Evolutionary conservation across 768 basidiomycete species (phyloP).

Genomic region (Psilocybe cubensis): DNA sequence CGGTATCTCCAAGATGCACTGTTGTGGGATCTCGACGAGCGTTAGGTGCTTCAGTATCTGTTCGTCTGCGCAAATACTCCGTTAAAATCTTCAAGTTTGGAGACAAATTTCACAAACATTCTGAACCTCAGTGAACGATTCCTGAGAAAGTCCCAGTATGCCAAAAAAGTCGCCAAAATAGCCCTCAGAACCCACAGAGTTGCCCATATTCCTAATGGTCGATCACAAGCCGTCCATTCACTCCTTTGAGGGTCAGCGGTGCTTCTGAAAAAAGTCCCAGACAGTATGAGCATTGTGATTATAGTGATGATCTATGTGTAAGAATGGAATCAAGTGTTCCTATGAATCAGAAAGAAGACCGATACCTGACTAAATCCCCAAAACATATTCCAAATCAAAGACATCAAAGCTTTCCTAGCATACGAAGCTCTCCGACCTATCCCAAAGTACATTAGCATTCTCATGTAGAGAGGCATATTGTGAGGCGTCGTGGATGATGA

Average conservation of each 20-base stretch:
- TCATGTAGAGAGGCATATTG: constrained; percentile 25
- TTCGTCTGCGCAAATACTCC: not conserved
- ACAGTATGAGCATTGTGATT: constrained; percentile 50
- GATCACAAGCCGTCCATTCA: constrained; percentile 67
- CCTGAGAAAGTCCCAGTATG: constrained; percentile 60
- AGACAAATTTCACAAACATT: not conserved
- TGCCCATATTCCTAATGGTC: constrained; percentile 71
- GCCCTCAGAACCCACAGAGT: constrained; percentile 64
- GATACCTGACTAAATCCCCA: constrained; percentile 58
- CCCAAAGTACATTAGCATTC: constrained; percentile 48
- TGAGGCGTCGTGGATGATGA: constrained; percentile 20
- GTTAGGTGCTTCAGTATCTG: not conserved
- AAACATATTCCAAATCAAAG: constrained; percentile 50
- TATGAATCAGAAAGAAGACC: not conserved
- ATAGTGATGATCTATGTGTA: constrained; percentile 51
- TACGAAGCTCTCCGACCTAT: constrained; percentile 54
- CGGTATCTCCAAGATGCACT: not conserved
- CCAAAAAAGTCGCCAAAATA: constrained; percentile 47
- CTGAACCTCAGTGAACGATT: constrained; percentile 26
- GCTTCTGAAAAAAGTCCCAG: constrained; percentile 48
- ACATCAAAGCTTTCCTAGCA: constrained; percentile 56
- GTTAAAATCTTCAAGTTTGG: not conserved
- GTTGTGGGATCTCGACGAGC: not conserved
- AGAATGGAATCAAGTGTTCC: not conserved
- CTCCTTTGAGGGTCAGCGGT: constrained; percentile 40